A percentile compares a stretch with the other conserved stretches of the same genome.
Evolutionary conservation across 2,329 filamentous ascomycete genomes (phyloP).

Genomic region (Talaromyces atroroseus): DNA sequence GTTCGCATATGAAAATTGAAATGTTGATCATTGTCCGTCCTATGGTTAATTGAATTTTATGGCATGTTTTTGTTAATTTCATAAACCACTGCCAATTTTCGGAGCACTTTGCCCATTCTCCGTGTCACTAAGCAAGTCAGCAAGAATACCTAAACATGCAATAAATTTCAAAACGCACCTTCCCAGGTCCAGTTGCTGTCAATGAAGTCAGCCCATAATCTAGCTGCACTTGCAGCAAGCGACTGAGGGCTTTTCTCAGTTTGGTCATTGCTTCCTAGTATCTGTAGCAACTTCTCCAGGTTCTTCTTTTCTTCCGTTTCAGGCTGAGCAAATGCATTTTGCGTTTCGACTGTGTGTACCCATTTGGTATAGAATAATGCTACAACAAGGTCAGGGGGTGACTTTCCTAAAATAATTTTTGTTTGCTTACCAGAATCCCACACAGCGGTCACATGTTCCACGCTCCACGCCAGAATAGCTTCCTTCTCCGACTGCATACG

Average conservation of each 20-base stretch:
- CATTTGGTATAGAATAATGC: conserved; percentile 30
- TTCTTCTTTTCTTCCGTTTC: conserved; percentile 22
- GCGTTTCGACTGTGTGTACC: conserved; percentile 26
- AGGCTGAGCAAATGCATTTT: conserved; percentile 13
- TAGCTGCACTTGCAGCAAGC: conserved; percentile 25
- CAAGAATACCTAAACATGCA: not conserved
- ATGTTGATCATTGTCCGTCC: not conserved
- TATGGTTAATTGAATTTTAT: not conserved
- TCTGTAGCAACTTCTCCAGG: conserved; percentile 20
- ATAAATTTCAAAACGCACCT: conserved; percentile 1
- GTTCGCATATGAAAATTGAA: not conserved
- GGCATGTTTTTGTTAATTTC: conserved; percentile 11
- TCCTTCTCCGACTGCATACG: conserved; percentile 27
- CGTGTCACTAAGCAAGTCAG: conserved; percentile 16
- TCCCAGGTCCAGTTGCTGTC: conserved; percentile 27
- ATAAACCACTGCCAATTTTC: conserved; percentile 17
- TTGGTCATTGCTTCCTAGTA: conserved; percentile 23
- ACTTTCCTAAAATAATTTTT: not conserved
- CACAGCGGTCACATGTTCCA: conserved; percentile 30
- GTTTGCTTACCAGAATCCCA: conserved; percentile 26
- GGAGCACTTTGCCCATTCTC: conserved; percentile 19
- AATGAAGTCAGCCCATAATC: conserved; percentile 24
- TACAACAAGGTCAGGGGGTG: conserved; percentile 6
- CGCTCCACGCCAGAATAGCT: conserved; percentile 27
- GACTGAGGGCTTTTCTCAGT: conserved; percentile 15